Conservation (phyloP, 2,329 filamentous ascomycete species). For the Fusarium mundagurra region DNA sequence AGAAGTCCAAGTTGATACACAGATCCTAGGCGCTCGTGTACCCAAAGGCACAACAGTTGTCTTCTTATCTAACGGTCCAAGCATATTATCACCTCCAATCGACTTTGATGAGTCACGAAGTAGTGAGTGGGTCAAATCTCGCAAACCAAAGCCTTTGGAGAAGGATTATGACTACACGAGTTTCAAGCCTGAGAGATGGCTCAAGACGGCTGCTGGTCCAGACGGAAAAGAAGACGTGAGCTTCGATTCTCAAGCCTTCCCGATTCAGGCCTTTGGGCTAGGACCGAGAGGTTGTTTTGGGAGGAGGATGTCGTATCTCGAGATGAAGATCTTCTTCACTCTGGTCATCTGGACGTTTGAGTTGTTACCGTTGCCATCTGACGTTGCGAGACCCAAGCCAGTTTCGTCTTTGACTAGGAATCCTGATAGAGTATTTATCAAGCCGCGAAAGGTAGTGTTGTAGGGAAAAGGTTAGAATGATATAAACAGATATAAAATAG, state of each 20-base stretch:
- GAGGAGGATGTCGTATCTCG: conserved; percentile 42
- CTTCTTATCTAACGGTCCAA: conserved; percentile 19
- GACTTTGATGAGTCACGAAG: conserved; percentile 3
- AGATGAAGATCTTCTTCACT: conserved; percentile 43
- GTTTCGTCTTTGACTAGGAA: neutral
- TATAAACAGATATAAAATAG: neutral
- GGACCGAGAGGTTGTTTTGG: conserved; percentile 52
- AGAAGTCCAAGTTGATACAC: conserved; percentile 20
- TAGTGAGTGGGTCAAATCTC: conserved; percentile 8
- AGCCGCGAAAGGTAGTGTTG: neutral
- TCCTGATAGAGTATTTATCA: conserved; percentile 2
- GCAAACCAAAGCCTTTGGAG: neutral
- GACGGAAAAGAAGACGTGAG: neutral
- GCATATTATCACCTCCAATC: conserved; percentile 6
- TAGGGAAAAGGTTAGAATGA: neutral
- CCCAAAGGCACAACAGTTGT: conserved; percentile 27
- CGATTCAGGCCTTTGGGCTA: conserved; percentile 47
- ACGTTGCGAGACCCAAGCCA: neutral
- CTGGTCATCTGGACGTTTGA: conserved; percentile 46
- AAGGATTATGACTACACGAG: neutral
- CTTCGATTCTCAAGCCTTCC: conserved; percentile 46
- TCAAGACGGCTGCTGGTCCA: neutral
- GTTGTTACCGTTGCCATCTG: neutral
- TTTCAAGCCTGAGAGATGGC: conserved; percentile 29
- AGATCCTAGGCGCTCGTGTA: conserved; percentile 8